Base-by-base conservation (phyloP, 2,329 filamentous ascomycete genomes). In the Aspergillus sp. region DNA sequence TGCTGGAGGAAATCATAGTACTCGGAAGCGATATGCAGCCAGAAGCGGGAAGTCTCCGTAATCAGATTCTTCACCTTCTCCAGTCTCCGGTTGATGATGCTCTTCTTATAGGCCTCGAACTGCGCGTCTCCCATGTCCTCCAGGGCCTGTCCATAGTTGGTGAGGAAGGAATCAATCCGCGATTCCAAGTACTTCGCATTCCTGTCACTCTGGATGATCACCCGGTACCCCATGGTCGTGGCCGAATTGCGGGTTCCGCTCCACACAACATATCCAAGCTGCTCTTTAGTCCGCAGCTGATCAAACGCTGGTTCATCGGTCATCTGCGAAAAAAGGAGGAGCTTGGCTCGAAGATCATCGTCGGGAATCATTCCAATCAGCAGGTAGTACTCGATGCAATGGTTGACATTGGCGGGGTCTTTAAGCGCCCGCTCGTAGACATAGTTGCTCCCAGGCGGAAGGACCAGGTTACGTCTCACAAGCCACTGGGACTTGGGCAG, bases 221-320 rank as follows among this genome's bases (percentile, higher is more conserved):
- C 82, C 4, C 88, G 75, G 60, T 91, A 91, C 1, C 84, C 85
- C 48, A 85, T 80, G 0, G 82, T 89, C 1, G 82, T 86, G n/a
- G 77, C 66, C 34, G 82, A 76, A 32, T 74, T 72, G 24, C 80
- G 71, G 8, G 78, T 70, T 16, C 86, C 84, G 30, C 83, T 89
- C 61, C 89, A 94, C 1, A 98, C 89, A 33, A 98, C 84, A 48
- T 98, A 98, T 8, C 91, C 91, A 5, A 98, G 79, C 61, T 98
- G 89, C 58, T 98, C 89, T 61, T 96, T 95, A 26, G 91, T 96
- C 30, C 91, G 78, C 5, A 98, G 71, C 57, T 93, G 86, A 60
- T 98, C 86, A 53, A 96, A 98, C 6, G 82, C 82, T 3, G 88
- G 88, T 63, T 98, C 91, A 35, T 93, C 83, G 0, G 86, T 79